A percentile compares a stretch with the other conserved stretches of the same genome.
These are phyloP conservation scores for Starmerella bombicola DNA, from an alignment of 805 yeast species.

Conservation along the genomic window DNA sequence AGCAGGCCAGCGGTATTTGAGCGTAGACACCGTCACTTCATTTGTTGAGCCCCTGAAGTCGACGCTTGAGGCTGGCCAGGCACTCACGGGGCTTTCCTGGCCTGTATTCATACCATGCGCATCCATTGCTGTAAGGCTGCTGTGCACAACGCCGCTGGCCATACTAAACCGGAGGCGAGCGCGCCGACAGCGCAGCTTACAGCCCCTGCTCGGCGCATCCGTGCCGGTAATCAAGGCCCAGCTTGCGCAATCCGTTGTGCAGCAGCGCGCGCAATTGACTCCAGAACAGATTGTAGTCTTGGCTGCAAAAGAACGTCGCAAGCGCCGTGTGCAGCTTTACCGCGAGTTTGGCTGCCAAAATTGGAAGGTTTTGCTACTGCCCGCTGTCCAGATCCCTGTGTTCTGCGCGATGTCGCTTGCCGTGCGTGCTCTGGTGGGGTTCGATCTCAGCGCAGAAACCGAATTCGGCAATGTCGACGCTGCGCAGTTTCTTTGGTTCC, in stretches of 20 bases:
- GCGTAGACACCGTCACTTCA: conserved; percentile 14
- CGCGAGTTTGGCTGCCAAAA: conserved; percentile 53
- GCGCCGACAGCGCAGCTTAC: conserved; percentile 54
- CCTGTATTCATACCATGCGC: conserved; percentile 62
- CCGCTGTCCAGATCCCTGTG: conserved; percentile 72
- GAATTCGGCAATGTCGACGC: conserved; percentile 20
- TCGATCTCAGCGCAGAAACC: conserved; percentile 24
- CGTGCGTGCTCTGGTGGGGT: conserved; percentile 61
- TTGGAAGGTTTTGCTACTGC: conserved; percentile 61
- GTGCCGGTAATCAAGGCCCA: conserved; percentile 56
- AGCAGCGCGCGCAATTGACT: conserved; percentile 35
- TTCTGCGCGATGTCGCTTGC: conserved; percentile 74
- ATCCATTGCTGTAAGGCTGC: conserved; percentile 52
- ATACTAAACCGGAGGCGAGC: conserved; percentile 55
- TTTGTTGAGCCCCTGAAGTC: conserved; percentile 17
- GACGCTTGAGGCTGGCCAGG: conserved; percentile 21
- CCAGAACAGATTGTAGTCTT: conserved; percentile 68
- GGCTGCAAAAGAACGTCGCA: conserved; percentile 64
- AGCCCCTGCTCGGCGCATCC: conserved; percentile 62
- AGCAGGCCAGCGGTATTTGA: conserved; percentile 4
- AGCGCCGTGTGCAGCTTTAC: conserved; percentile 61
- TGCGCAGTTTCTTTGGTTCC: conserved; percentile 45
- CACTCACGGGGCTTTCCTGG: conserved; percentile 57
- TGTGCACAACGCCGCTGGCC: conserved; percentile 68
- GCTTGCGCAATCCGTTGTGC: conserved; percentile 33